Evolutionary conservation across 1,284 basidiomycete genomes (phyloP).

Genomic region (Puccinia sorghi): DNA sequence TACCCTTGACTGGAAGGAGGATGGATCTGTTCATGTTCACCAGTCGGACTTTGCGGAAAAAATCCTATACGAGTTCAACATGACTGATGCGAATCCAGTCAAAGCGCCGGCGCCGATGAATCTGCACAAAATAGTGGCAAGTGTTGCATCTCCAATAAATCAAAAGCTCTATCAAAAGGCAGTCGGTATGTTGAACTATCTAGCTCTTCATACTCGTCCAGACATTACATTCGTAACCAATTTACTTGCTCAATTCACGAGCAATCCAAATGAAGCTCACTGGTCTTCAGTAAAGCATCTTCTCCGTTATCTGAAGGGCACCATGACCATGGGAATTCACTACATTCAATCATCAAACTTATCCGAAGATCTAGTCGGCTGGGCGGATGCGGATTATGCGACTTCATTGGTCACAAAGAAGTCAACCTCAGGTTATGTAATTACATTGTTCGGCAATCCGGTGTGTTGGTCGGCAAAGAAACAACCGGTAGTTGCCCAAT

Average conservation of each 20-base stretch:
- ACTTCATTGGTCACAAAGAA: too few species aligned
- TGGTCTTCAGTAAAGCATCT: constrained; percentile 9
- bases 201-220: background rate
- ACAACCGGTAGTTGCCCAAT: background rate
- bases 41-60: background rate
- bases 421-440: too few species aligned
- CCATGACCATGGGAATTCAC: background rate
- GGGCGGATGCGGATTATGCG: too few species aligned
- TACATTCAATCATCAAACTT: background rate
- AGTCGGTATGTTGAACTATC: background rate
- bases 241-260: constrained; percentile 12
- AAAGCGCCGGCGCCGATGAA: constrained; percentile 1
- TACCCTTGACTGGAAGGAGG: background rate
- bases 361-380: too few species aligned
- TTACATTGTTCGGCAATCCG: too few species aligned
- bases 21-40: background rate
- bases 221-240: constrained; percentile 5
- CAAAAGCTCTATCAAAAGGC: background rate
- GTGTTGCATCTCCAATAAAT: background rate
- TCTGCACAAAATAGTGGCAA: background rate
- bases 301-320: background rate
- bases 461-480: background rate
- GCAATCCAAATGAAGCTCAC: background rate
- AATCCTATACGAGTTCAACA: background rate
- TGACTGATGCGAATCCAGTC: background rate